Evolutionary conservation across 495 filamentous ascomycete species (phyloP).

Genomic region (Tetracladium setigerum): DNA sequence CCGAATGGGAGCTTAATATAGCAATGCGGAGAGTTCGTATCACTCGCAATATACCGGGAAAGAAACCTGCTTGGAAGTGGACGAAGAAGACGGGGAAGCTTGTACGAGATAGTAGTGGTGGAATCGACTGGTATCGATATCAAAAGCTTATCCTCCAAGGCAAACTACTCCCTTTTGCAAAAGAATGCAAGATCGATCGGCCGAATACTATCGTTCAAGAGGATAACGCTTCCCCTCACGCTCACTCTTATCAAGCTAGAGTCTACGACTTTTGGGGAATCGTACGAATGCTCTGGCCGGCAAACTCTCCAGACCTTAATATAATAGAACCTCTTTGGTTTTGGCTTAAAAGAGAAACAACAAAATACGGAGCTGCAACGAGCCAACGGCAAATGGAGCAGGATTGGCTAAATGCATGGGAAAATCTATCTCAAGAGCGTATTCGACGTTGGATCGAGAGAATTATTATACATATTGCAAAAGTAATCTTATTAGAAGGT

Average conservation of each 20-base stretch:
- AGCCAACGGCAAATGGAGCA: too few relatives aligned
- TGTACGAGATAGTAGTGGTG: neutral
- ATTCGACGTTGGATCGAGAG: too few relatives aligned
- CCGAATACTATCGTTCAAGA: neutral
- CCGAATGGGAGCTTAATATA: slow-evolving; percentile 12
- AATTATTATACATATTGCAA: too few relatives aligned
- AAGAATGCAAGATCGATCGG: neutral
- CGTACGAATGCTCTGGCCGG: neutral
- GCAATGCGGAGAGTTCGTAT: neutral
- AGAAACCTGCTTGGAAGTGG: neutral
- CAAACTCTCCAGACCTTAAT: too few relatives aligned
- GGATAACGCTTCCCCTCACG: neutral
- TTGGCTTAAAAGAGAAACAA: neutral
- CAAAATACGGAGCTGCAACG: too few relatives aligned
- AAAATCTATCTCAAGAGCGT: too few relatives aligned
- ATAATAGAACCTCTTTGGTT: neutral
- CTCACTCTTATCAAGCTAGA: neutral
- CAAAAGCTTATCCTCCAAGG: neutral
- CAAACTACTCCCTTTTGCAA: slow-evolving; percentile 1
- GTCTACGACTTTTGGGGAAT: neutral
- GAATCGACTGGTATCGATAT: neutral
- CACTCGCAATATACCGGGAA: slow-evolving; percentile 1
- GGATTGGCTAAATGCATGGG: too few relatives aligned
- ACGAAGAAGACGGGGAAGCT: slow-evolving; percentile 16
- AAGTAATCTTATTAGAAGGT: too few relatives aligned